Evolutionary conservation across 2,329 filamentous ascomycete species (phyloP), one percentile per base, ranked within the genome.

Genomic region (Ophioceras dolichostomum): DNA sequence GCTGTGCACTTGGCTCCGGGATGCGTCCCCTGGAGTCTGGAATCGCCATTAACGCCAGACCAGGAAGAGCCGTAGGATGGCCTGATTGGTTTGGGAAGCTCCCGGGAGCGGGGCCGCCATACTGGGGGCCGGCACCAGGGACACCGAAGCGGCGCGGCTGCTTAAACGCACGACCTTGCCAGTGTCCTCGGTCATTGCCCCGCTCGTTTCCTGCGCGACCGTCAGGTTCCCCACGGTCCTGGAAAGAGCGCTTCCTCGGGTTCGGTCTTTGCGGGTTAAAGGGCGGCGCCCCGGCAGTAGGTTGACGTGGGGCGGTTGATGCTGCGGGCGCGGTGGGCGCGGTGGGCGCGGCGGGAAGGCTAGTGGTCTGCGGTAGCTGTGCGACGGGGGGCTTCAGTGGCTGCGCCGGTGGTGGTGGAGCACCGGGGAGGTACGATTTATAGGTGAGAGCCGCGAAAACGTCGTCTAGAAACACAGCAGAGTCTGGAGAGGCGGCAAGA

Each of bases 381-480:
- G 27, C 28, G 3, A n/a, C 18, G 32, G 37, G 41, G 21, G 42
- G 47, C 26, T 38, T 43, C 16, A 39, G n/a, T n/a, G n/a, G n/a
- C n/a, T n/a, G n/a, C n/a, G 47, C 42, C 5, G 56, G 57, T 29
- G 58, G 64, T 16, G 64, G 59, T 32, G 64, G 63, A 28, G 65
- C 68, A 22, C 71, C 72, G 3, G 75, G 74, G 2, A 73, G 51
- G 52, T 78, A 82, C 5, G 68, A 67, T 49, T 72, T 79, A 50
- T 70, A 70, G 32, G 68, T 59, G 41, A 89, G 69, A 5, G 74
- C 73, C 36, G 70, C 57, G 49, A 88, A 80, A 16, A 88, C 68
- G 48, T 87, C 80, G 49, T 79, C 65, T 24, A 86, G 76, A 47
- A 89, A 87, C 2, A 63, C 51, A 4, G 60, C 56, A 1, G 76